These are phyloP conservation scores for Globisporangium rhizosaccharum DNA, from an alignment of 352 stramenopile genomes.

Conservation along the genomic window DNA sequence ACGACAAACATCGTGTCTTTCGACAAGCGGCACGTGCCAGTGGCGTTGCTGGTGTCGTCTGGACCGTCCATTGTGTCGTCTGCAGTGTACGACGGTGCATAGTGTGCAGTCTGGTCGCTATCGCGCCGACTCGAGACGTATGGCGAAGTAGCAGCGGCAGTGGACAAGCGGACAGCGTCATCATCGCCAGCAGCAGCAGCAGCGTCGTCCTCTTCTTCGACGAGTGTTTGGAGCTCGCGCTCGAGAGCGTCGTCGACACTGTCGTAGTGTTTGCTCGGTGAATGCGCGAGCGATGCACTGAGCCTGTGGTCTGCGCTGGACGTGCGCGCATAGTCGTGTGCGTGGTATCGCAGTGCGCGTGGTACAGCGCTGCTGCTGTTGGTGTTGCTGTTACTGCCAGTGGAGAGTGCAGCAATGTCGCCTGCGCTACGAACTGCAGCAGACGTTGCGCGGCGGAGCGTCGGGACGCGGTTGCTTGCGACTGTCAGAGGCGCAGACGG, in stretches of 20 bases:
- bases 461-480: conserved; percentile 10
- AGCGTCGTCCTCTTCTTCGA: neutral
- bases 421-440: conserved; percentile 8
- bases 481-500: neutral
- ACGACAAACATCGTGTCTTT: conserved; percentile 66
- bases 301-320: neutral
- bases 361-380: conserved; percentile 1
- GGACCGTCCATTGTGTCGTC: neutral
- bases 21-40: conserved; percentile 23
- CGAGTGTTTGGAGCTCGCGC: too few relatives aligned
- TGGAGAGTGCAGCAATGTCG: conserved; percentile 6
- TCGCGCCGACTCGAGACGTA: too few relatives aligned
- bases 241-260: too few relatives aligned
- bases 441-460: conserved; percentile 3
- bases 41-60: neutral
- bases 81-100: too few relatives aligned
- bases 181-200: neutral
- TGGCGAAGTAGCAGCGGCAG: too few relatives aligned
- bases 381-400: neutral
- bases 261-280: too few relatives aligned
- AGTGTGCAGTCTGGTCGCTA: too few relatives aligned
- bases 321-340: neutral
- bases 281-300: too few relatives aligned
- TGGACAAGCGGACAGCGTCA: neutral
- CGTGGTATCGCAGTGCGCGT: conserved; percentile 1